A percentile compares a stretch with the other conserved stretches of the same genome.
Evolutionary conservation across 1,284 basidiomycete genomes (phyloP).

Genomic region (Trametes pubescens): DNA sequence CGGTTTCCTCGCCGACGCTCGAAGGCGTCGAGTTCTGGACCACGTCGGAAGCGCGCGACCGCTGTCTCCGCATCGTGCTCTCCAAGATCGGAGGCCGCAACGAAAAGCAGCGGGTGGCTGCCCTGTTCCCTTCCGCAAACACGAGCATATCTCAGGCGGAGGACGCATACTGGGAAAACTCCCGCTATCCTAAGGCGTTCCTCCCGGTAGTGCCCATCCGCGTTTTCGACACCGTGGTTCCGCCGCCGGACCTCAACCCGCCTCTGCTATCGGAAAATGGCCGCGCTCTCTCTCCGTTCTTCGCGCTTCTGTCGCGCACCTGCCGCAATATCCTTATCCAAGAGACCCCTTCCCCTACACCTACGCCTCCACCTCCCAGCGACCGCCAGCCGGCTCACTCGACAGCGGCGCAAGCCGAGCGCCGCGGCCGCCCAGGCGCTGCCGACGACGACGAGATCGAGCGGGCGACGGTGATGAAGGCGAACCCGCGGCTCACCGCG

Average conservation of each 20-base stretch:
- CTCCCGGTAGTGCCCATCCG: constrained; percentile 65
- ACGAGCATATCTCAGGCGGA: constrained; percentile 41
- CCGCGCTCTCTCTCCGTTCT: constrained; percentile 46
- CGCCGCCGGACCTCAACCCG: constrained; percentile 23
- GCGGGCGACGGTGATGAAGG: constrained; percentile 60
- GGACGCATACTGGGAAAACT: constrained; percentile 66
- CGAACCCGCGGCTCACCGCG: constrained; percentile 65
- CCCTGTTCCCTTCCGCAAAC: constrained; percentile 53
- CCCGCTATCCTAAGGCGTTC: constrained; percentile 60
- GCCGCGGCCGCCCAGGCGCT: neutral
- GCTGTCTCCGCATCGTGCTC: constrained; percentile 70
- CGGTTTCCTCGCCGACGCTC: constrained; percentile 15
- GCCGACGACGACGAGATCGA: constrained; percentile 49
- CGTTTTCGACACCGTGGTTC: constrained; percentile 49
- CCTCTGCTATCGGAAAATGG: neutral
- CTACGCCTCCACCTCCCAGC: constrained; percentile 31
- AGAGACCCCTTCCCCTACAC: constrained; percentile 45
- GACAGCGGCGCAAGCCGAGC: neutral
- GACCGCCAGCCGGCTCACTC: neutral
- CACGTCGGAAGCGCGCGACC: constrained; percentile 73
- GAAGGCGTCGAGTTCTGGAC: constrained; percentile 74
- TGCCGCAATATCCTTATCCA: constrained; percentile 61
- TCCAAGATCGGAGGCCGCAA: constrained; percentile 72
- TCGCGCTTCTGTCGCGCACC: constrained; percentile 53
- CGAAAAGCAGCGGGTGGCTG: constrained; percentile 66